Percentiles rank a stretch among this genome's conserved stretches.
Evolutionary conservation across 129 eudicot genomes (phyloP).

Genomic region (Heracleum sosnowskyi): DNA sequence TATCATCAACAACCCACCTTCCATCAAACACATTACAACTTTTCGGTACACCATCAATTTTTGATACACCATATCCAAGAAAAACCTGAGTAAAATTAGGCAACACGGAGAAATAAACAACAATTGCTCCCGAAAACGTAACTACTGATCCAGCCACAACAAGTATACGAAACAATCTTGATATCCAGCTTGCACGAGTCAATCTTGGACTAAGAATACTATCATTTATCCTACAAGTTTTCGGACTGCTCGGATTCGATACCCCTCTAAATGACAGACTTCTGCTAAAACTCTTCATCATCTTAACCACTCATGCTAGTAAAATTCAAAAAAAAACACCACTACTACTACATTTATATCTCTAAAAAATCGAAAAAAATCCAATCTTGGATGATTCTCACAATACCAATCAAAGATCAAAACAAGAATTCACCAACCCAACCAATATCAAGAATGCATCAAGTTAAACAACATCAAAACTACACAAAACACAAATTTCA

Average conservation of each 20-base stretch:
- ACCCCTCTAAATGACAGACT: slow-evolving; percentile 30
- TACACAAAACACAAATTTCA: neutral
- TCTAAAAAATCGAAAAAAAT: neutral
- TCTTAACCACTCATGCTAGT: slow-evolving; percentile 6
- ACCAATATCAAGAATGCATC: slow-evolving; percentile 7
- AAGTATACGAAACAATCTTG: slow-evolving; percentile 20
- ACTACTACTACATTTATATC: neutral
- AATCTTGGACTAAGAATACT: slow-evolving; percentile 30
- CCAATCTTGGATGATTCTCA: neutral
- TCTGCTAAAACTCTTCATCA: slow-evolving; percentile 31
- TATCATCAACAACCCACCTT: slow-evolving; percentile 43
- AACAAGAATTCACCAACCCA: slow-evolving; percentile 5
- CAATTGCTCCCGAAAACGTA: slow-evolving; percentile 24
- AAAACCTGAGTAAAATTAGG: slow-evolving; percentile 33
- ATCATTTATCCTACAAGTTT: slow-evolving; percentile 15
- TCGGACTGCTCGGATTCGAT: slow-evolving; percentile 25
- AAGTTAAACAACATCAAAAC: neutral
- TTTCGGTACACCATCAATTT: neutral
- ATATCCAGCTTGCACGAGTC: slow-evolving; percentile 16
- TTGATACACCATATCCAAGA: slow-evolving; percentile 17
- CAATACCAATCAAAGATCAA: slow-evolving; percentile 4
- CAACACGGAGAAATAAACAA: slow-evolving; percentile 30
- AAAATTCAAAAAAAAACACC: neutral
- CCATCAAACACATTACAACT: slow-evolving; percentile 48
- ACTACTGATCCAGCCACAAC: slow-evolving; percentile 26